Base-by-base conservation (phyloP, 2,329 filamentous ascomycete species). In the Rhynchosporium graminicola region DNA sequence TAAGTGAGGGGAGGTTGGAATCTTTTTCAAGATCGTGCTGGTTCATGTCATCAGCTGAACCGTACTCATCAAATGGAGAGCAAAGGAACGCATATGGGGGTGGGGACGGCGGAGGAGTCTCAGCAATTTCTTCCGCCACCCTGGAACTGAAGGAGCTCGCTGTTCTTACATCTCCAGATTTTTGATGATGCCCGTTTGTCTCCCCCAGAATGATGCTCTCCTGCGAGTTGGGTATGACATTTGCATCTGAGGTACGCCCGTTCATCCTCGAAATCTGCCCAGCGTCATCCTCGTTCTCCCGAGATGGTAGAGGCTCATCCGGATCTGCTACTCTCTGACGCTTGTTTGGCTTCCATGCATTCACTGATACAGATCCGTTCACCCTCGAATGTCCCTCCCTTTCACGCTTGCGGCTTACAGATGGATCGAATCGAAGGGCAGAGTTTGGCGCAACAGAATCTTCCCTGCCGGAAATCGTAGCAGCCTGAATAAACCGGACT, bases 381-480 rank as follows among this genome's bases (percentile, higher is more conserved):
- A 43, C 47, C 54, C 52, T 48, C 40, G 60, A 38, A n/a, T 62
- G 66, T 8, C 38, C 60, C 47, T 69, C 65, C 57, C 71, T 63
- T 7, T 57, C 62, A 67, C 71, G 67, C 54, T 74, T 73, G 45
- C 64, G 67, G 29, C 55, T 62, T 10, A 45, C 26, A 12, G 56
- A 33, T 15, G 69, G 67, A 38, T 72, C 64, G 43, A 66, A 74
- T 59, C 72, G 67, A n/a, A 74, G 65, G 13, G 67, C 70, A 10
- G 72, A 74, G 10, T 66, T 70, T n/a, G 72, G 72, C 40, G 72
- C 71, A 31, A 74, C 68, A 1, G 72, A 74, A 47, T 74, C 72
- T 62, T 72, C 68, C 9, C 69, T 50, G 10, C 57, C 65, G 13
- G 70, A 63, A n/a, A 61, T 59, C 3, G 66, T 33, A 3, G 67